Evolutionary conservation across 495 filamentous ascomycete species (phyloP), one percentile per base, ranked within the genome.

Genomic region (Penicillium pancosmium): DNA sequence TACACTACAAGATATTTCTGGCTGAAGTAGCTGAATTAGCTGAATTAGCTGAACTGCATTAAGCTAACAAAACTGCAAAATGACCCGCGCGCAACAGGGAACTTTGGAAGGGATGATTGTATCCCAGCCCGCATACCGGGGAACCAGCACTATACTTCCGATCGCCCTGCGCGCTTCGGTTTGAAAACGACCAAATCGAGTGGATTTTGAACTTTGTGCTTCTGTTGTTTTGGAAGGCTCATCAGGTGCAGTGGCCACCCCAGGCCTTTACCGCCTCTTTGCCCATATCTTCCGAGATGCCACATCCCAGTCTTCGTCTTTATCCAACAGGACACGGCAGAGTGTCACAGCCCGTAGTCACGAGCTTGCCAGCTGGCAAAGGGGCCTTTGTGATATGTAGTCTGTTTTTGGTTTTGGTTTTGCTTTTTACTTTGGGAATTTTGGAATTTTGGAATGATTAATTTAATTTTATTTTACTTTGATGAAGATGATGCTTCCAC

Each of bases 261-360:
- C 6, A 33, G 44, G 21, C 52, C 55, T 52, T 63, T 68, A 63
- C 60, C 66, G 63, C 63, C 56, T 43, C 36, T 61, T 62, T 64
- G 52, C 51, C 41, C 50, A 57, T 61, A 62, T 68, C 57, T 64
- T 66, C 63, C 60, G 62, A 68, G 57, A 56, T 59, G 56, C 33
- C 63, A 59, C 54, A 68, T 62, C 65, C 68, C 63, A 41, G 67
- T 27, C 35, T 52, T 46, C n/a, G 36, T 58, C 58, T 31, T 55
- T 43, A 23, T 46, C 44, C 51, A 57, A 62, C 34, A 62, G 62
- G 40, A 63, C 62, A 66, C 60, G 48, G 52, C 61, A 65, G 54
- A 62, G 65, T 70, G 62, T 70, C 65, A 70, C 65, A 66, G 56
- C 56, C 57, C 57, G 54, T 50, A 59, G 67, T 70, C 67, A 70